Base-by-base conservation (phyloP, 176 grass and related monocot species). In the Panicum miliaceum region DNA sequence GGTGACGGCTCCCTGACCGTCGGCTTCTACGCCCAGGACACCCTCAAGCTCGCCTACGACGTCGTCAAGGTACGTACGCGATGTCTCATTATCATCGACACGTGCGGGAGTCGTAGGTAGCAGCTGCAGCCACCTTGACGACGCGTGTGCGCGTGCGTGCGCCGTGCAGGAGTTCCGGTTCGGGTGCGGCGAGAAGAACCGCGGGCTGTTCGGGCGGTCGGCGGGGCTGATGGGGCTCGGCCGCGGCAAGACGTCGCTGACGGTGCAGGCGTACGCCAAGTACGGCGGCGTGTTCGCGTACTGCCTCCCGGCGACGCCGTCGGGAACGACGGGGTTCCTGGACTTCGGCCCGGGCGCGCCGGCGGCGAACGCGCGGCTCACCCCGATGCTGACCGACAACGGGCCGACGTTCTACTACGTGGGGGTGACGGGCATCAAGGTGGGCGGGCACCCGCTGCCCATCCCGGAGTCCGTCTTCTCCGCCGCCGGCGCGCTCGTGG, bases 381-480 rank as follows among this genome's bases (percentile, higher is more conserved):
- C 96, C 41, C 89, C 92, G 34, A 88, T 98, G 89, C 73, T 93
- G 32, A 71, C 59, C 0, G 42, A 77, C 63, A 57, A 59, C 18
- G 71, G 73, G n/a, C 90, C 87, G 1, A 95, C 95, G 10, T 97
- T 91, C 87, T 98, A 98, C 89, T 95, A 77, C 81, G 62, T 98
- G 32, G 84, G 76, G 67, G 3, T 98, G 51, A 63, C 76, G 8
- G 92, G 78, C 3, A 89, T 95, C 37, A 79, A 71, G 61, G 96
- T 95, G 18, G 89, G 54, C 45, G 91, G 96, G 9, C 32, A 75
- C 63, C 50, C 68, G 26, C 50, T 95, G 7, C 0, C 77, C 6
- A 41, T 98, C 54, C 36, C 68, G 50, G n/a, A 22, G 64, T 73
- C 73, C 3, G 68, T 93, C 46, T 98, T 98, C 72, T 34, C 82